These are phyloP conservation scores for Metarhizium rileyi DNA, from an alignment of 2,329 filamentous ascomycete species.

Conservation along the genomic window DNA sequence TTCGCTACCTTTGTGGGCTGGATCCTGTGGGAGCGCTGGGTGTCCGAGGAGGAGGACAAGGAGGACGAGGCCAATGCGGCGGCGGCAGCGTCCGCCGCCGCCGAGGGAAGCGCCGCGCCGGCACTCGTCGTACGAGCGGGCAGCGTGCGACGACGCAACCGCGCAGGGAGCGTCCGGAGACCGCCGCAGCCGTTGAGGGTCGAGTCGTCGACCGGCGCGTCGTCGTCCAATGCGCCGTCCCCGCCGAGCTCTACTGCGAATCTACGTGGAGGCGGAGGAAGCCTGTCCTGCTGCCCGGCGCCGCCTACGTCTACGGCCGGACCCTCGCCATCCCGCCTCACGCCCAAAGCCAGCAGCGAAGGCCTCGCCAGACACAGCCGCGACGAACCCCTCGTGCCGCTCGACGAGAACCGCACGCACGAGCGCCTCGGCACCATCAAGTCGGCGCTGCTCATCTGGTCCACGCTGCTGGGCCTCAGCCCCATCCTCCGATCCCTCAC, in stretches of 20 bases:
- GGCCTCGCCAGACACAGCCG: conserved; percentile 17
- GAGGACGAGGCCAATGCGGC: conserved; percentile 28
- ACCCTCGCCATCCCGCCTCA: conserved; percentile 8
- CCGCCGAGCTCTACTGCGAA: conserved; percentile 39
- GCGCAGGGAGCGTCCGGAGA: conserved; percentile 28
- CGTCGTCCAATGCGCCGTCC: conserved; percentile 15
- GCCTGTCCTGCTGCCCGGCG: conserved; percentile 44
- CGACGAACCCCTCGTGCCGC: conserved; percentile 16
- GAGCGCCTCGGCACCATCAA: conserved; percentile 71
- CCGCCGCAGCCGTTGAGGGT: conserved; percentile 20
- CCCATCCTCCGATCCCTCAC: conserved; percentile 97
- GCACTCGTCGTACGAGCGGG: conserved; percentile 16
- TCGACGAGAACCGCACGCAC: conserved; percentile 33
- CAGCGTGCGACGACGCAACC: conserved; percentile 23
- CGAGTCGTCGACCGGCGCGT: conserved; percentile 16
- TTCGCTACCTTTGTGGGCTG: conserved; percentile 77
- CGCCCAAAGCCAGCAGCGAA: conserved; percentile 20
- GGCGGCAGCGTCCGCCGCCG: conserved; percentile 24
- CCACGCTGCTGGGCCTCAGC: conserved; percentile 79
- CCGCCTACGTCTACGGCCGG: conserved; percentile 43
- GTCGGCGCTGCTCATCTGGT: conserved; percentile 87
- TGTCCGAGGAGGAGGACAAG: conserved; percentile 55
- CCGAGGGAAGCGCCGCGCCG: neutral
- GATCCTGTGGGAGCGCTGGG: conserved; percentile 88
- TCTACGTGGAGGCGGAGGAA: conserved; percentile 24